Conservation (phyloP, 495 filamentous ascomycete genomes). For the Lasiosphaeria miniovina region DNA sequence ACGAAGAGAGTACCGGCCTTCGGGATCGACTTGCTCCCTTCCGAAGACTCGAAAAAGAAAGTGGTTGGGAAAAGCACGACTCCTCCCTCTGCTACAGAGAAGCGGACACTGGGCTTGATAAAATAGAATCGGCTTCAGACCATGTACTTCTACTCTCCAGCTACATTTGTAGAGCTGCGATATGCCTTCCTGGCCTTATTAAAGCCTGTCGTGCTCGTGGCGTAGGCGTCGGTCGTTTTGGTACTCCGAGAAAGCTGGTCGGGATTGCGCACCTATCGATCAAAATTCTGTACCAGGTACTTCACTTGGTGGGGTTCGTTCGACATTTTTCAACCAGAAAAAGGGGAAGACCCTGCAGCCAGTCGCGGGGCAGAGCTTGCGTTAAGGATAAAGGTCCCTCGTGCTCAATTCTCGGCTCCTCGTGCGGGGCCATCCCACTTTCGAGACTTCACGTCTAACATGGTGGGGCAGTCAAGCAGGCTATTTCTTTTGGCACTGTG, state of each 20-base stretch:
- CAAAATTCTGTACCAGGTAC: conserved; percentile 17
- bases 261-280: conserved; percentile 10
- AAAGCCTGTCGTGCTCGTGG: no score
- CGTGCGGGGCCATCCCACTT: conserved; percentile 3
- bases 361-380: conserved; percentile 24
- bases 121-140: no score
- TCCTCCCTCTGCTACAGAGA: not conserved
- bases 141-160: no score
- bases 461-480: conserved; percentile 6
- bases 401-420: not conserved
- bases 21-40: conserved; percentile 8
- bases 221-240: not conserved
- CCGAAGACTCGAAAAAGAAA: conserved; percentile 12
- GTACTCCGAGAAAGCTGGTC: conserved; percentile 3
- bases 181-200: no score
- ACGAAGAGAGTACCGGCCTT: conserved; percentile 13
- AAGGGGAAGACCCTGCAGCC: conserved; percentile 9
- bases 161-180: no score
- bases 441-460: conserved; percentile 13
- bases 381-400: conserved; percentile 7
- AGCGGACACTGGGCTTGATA: no score
- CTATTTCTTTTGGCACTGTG: not conserved
- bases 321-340: conserved; percentile 11
- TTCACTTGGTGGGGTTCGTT: conserved; percentile 17
- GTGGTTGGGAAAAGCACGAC: conserved; percentile 11